A percentile compares a stretch with the other conserved stretches of the same genome.
Evolutionary conservation across 306 rosid species (phyloP).

Genomic region (Begonia masoniana): DNA sequence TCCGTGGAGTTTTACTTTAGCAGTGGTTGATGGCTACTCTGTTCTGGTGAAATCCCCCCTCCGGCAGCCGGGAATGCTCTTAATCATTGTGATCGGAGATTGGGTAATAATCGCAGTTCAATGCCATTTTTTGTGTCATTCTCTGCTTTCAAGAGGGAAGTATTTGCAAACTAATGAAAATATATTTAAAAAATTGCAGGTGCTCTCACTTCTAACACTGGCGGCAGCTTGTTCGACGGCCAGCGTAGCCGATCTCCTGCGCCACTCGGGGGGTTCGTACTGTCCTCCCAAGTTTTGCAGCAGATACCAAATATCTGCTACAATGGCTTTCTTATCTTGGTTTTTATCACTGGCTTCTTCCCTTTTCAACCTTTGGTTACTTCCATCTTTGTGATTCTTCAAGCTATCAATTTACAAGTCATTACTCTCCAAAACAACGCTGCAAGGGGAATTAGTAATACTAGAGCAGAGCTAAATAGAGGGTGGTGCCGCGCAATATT

Average conservation of each 20-base stretch:
- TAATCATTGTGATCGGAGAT: constrained; percentile 50
- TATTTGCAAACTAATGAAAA: constrained; percentile 2
- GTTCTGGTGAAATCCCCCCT: constrained; percentile 54
- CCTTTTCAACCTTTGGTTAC: constrained; percentile 79
- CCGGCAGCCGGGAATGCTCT: constrained; percentile 50
- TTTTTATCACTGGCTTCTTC: constrained; percentile 52
- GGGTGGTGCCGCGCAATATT: too few species aligned
- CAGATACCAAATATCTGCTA: constrained; percentile 69
- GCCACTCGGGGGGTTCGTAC: constrained; percentile 19
- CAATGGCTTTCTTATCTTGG: constrained; percentile 92
- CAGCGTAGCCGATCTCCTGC: constrained; percentile 45
- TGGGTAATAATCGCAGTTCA: constrained; percentile 24
- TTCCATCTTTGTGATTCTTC: constrained; percentile 34
- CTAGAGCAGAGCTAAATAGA: too few species aligned
- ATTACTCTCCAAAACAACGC: too few species aligned
- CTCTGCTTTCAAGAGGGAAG: not conserved
- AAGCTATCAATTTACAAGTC: too few species aligned
- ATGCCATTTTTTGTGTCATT: constrained; percentile 2
- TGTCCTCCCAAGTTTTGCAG: constrained; percentile 47
- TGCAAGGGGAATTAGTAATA: too few species aligned
- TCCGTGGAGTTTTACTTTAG: constrained; percentile 89
- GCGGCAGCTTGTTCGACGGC: constrained; percentile 81
- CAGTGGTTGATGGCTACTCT: constrained; percentile 76
- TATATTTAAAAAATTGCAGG: constrained; percentile 25
- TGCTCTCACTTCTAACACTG: constrained; percentile 51